Conservation (phyloP, 495 filamentous ascomycete genomes). For the Annulohypoxylon stygium region DNA sequence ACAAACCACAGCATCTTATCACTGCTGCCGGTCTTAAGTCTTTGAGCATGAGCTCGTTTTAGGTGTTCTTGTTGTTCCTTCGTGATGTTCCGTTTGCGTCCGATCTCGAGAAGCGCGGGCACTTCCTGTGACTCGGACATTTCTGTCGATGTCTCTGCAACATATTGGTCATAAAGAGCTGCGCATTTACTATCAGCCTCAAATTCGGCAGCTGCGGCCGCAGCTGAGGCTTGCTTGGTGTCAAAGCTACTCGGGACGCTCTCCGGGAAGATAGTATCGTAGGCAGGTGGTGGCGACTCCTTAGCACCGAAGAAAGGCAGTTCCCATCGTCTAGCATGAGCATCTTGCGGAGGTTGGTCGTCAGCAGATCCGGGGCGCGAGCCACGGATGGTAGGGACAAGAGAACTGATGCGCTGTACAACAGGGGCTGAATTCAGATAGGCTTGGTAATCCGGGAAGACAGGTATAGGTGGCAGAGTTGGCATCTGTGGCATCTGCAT, state of each 20-base stretch:
- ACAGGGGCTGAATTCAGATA: slow-evolving; percentile 67
- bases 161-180: slow-evolving; percentile 64
- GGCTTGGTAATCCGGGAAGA: slow-evolving; percentile 78
- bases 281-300: slow-evolving; percentile 74
- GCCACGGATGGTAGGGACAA: slow-evolving; percentile 71
- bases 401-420: slow-evolving; percentile 78
- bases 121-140: slow-evolving; percentile 46
- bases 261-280: slow-evolving; percentile 81
- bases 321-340: slow-evolving; percentile 77
- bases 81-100: slow-evolving; percentile 67
- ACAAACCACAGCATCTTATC: slow-evolving; percentile 87
- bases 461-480: slow-evolving; percentile 65
- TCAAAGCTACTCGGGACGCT: slow-evolving; percentile 55
- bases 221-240: slow-evolving; percentile 71
- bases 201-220: slow-evolving; percentile 73
- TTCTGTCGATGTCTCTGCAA: slow-evolving; percentile 11
- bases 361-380: slow-evolving; percentile 57
- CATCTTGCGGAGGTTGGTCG: slow-evolving; percentile 59
- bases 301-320: slow-evolving; percentile 62
- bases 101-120: slow-evolving; percentile 64
- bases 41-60: slow-evolving; percentile 76
- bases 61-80: slow-evolving; percentile 81
- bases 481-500: slow-evolving; percentile 79
- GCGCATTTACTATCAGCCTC: slow-evolving; percentile 77
- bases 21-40: slow-evolving; percentile 78